Evolutionary conservation across 306 rosid species (phyloP).

Genomic region (Begonia masoniana): DNA sequence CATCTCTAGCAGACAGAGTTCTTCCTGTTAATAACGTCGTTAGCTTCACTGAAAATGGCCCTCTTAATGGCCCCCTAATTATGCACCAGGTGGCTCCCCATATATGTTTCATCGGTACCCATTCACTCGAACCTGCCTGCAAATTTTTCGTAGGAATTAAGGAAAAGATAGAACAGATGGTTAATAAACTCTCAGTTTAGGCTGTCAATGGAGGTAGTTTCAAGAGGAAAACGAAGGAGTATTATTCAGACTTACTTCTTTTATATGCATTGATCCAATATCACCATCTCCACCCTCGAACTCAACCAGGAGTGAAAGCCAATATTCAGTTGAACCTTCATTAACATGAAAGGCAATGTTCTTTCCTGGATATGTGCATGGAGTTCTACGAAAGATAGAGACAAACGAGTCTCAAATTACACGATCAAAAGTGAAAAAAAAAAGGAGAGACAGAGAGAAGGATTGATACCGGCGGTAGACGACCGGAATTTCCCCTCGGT

Average conservation of each 20-base stretch:
- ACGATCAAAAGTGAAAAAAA: background rate
- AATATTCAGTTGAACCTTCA: constrained; percentile 81
- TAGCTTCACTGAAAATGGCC: constrained; percentile 82
- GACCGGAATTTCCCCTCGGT: constrained; percentile 58
- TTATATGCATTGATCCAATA: constrained; percentile 65
- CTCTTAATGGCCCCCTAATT: constrained; percentile 48
- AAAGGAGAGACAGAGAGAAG: background rate
- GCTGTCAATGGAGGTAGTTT: too few species aligned
- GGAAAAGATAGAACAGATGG: too few species aligned
- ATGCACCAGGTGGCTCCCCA: constrained; percentile 95
- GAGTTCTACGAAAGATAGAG: constrained; percentile 29
- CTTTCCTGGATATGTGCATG: constrained; percentile 57
- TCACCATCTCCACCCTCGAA: constrained; percentile 89
- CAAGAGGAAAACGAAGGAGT: too few species aligned
- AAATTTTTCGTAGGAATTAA: background rate
- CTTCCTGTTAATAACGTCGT: constrained; percentile 45
- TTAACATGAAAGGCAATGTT: constrained; percentile 66
- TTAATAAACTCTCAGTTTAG: too few species aligned
- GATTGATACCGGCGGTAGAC: constrained; percentile 20
- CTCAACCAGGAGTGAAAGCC: constrained; percentile 64
- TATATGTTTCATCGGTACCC: constrained; percentile 66
- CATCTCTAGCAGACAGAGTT: constrained; percentile 50
- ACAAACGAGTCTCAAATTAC: background rate
- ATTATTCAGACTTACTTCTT: constrained; percentile 28
- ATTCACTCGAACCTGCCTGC: constrained; percentile 67